Conservation (phyloP, 116 monocot genomes). For the Phalaenopsis hybrid region DNA sequence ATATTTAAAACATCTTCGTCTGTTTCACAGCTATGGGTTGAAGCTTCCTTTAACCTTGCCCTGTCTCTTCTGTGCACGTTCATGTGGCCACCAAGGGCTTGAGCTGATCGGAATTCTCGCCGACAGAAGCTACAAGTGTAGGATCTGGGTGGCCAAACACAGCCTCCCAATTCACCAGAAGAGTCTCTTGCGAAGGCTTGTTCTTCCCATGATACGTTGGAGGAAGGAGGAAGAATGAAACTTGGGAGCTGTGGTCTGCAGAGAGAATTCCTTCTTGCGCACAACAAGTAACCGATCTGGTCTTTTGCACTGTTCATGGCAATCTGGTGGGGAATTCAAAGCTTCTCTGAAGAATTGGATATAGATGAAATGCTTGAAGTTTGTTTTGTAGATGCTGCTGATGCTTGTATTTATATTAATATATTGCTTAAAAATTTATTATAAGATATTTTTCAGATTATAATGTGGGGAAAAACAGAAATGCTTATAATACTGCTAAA, state of each 20-base stretch:
- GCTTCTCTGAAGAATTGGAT: no score
- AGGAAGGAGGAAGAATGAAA: neutral
- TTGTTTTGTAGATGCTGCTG: no score
- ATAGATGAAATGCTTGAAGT: no score
- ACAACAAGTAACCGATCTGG: no score
- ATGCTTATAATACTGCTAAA: no score
- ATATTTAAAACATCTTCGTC: neutral
- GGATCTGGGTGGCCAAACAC: slow-evolving; percentile 32
- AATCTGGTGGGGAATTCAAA: no score
- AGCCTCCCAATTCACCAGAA: slow-evolving; percentile 18
- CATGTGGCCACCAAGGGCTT: slow-evolving; percentile 35
- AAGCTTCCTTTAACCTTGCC: slow-evolving; percentile 18
- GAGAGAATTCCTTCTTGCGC: no score
- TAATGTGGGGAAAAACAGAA: no score
- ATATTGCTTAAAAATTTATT: no score
- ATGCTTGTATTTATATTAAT: no score
- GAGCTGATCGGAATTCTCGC: slow-evolving; percentile 31
- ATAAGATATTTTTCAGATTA: no score
- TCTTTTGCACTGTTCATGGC: neutral
- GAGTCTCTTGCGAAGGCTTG: slow-evolving; percentile 24
- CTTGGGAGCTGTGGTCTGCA: neutral
- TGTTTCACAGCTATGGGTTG: neutral
- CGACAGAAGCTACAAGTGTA: slow-evolving; percentile 33
- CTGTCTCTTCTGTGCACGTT: slow-evolving; percentile 32
- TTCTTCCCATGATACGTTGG: neutral